A percentile compares a stretch with the other conserved stretches of the same genome.
phyloP scores from a whole-genome alignment of 2,329 filamentous ascomycete species.

The Pseudogymnoascus sp. region DNA sequence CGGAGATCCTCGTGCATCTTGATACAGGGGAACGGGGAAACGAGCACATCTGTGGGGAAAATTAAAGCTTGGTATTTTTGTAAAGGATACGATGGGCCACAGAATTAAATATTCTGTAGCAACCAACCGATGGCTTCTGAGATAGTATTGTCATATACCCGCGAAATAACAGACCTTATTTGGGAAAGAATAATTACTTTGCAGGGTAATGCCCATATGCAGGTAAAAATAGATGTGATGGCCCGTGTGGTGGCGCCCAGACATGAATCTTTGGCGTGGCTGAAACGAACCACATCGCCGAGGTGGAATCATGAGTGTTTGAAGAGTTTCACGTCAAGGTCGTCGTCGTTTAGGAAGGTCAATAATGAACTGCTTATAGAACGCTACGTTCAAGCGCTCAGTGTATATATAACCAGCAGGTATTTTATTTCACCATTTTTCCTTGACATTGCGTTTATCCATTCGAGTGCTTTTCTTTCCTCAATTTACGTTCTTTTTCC shows the following conservation, averaged over 20 bases:
- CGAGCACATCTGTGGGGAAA: background rate
- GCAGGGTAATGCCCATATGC: background rate
- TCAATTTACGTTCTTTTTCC: background rate
- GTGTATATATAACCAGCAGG: background rate
- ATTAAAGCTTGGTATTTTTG: background rate
- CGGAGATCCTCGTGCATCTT: background rate
- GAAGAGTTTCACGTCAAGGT: background rate
- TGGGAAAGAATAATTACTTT: background rate
- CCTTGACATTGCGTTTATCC: background rate
- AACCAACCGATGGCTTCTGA: background rate
- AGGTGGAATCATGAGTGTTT: background rate
- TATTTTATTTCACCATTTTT: background rate
- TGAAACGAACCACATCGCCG: conserved; percentile 1
- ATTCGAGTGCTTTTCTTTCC: background rate
- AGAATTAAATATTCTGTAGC: background rate
- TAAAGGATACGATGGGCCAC: background rate
- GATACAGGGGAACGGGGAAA: background rate
- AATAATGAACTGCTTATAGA: background rate
- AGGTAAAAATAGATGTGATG: background rate
- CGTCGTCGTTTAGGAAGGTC: background rate
- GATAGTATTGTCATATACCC: background rate
- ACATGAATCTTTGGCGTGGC: background rate
- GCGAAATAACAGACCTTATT: background rate
- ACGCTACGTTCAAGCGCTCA: background rate
- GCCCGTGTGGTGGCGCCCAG: background rate